Percentiles rank a stretch among this genome's conserved stretches.
Conservation (phyloP, 2,329 filamentous ascomycete species). For the Sporothrix pseudoabietina region DNA sequence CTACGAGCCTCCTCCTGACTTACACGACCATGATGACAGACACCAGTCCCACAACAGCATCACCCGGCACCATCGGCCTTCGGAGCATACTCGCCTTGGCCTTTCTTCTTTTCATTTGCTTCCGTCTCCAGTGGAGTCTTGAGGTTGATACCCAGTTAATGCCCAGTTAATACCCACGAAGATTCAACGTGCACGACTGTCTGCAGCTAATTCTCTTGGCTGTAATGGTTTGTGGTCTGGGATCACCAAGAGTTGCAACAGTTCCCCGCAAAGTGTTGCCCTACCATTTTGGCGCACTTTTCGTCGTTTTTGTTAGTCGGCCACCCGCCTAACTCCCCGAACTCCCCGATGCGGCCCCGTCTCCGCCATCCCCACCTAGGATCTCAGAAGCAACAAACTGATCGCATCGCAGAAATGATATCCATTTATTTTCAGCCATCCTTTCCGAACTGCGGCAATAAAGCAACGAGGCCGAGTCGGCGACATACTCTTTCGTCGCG, state of each 20-base stretch:
- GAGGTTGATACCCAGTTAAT: neutral
- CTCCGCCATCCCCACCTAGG: neutral
- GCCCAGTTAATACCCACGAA: neutral
- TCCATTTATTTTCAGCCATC: neutral
- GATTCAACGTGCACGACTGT: neutral
- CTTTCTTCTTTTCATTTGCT: neutral
- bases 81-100: neutral
- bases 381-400: neutral
- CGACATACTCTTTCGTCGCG: neutral
- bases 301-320: neutral
- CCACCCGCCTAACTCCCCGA: conserved; percentile 2
- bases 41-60: neutral
- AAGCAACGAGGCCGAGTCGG: conserved; percentile 1
- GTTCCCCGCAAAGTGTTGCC: neutral
- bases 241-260: neutral
- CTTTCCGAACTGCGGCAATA: neutral
- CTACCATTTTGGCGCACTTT: neutral
- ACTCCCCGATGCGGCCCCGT: neutral
- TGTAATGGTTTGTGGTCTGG: neutral
- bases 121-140: neutral
- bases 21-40: neutral
- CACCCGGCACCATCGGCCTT: neutral
- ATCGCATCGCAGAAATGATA: neutral
- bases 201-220: neutral
- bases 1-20: neutral